Evolutionary conservation across 2,329 filamentous ascomycete genomes (phyloP).

Genomic region (Didymella exigua): DNA sequence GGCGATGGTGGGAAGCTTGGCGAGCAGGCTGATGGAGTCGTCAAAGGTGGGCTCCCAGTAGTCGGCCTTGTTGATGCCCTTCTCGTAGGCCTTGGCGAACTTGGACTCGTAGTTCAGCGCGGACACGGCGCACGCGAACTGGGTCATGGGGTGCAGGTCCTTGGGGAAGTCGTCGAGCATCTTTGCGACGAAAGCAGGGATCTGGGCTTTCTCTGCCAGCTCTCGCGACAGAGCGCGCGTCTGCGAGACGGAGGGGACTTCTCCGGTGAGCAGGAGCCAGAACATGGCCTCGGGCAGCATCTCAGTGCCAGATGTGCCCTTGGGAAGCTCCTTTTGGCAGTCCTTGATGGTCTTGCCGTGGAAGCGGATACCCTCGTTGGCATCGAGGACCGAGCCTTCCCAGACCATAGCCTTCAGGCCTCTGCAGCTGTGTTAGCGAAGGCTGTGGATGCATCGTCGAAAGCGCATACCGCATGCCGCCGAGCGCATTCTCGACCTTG

Average conservation of each 20-base stretch:
- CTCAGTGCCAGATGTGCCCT: conserved; percentile 88
- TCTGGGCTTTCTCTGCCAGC: conserved; percentile 80
- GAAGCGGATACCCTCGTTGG: conserved; percentile 97
- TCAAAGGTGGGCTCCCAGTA: conserved; percentile 99
- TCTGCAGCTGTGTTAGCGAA: conserved; percentile 41
- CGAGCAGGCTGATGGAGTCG: conserved; percentile 89
- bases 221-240: conserved; percentile 82
- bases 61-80: conserved; percentile 89
- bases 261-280: conserved; percentile 93
- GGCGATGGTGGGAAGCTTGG: conserved; percentile 94
- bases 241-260: conserved; percentile 83
- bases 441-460: too few relatives aligned
- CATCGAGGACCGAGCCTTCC: conserved; percentile 96
- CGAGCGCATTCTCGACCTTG: conserved; percentile 91
- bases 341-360: conserved; percentile 98
- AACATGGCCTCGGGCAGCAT: conserved; percentile 99
- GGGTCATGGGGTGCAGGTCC: conserved; percentile 96
- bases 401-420: conserved; percentile 98
- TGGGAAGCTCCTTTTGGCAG: conserved; percentile 91
- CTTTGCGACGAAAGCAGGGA: conserved; percentile 82
- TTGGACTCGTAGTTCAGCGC: conserved; percentile 94
- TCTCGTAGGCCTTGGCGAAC: conserved; percentile 91
- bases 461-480: conserved; percentile 77
- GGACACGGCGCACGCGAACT: conserved; percentile 92
- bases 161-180: conserved; percentile 89